Evolutionary conservation across 2,329 filamentous ascomycete genomes (phyloP).

Genomic region (Sordariomycetes sp.): DNA sequence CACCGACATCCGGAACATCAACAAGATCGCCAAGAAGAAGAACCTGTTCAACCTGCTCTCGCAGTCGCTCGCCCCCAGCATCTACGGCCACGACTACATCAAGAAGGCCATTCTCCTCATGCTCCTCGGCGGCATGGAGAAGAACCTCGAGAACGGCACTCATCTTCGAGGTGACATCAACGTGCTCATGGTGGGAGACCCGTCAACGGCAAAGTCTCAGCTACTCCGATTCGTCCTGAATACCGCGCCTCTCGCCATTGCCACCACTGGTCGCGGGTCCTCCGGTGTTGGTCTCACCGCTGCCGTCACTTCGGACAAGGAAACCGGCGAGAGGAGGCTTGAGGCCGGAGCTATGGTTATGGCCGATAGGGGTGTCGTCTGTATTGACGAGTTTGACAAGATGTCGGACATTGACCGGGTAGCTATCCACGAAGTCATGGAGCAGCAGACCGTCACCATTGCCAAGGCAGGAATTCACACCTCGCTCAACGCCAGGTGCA

Average conservation of each 20-base stretch:
- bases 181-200: conserved; percentile 97
- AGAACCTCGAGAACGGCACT: conserved; percentile 95
- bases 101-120: conserved; percentile 96
- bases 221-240: conserved; percentile 93
- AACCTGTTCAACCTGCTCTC: conserved; percentile 88
- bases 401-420: conserved; percentile 98
- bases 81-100: conserved; percentile 93
- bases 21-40: conserved; percentile 90
- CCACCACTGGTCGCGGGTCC: conserved; percentile 90
- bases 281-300: conserved; percentile 97
- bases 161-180: conserved; percentile 98
- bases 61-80: conserved; percentile 90
- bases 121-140: conserved; percentile 92
- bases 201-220: conserved; percentile 97
- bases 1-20: conserved; percentile 96
- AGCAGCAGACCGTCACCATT: conserved; percentile 98
- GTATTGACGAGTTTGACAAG: conserved; percentile 99
- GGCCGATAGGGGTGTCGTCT: conserved; percentile 91
- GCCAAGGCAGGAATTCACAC: conserved; percentile 98
- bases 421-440: conserved; percentile 99
- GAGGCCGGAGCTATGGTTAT: conserved; percentile 99
- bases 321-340: conserved; percentile 87
- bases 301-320: conserved; percentile 92
- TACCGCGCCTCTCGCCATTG: conserved; percentile 90
- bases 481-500: conserved; percentile 90